Evolutionary conservation across 306 rosid genomes (phyloP).

Genomic region (Dalbergia cultrata): DNA sequence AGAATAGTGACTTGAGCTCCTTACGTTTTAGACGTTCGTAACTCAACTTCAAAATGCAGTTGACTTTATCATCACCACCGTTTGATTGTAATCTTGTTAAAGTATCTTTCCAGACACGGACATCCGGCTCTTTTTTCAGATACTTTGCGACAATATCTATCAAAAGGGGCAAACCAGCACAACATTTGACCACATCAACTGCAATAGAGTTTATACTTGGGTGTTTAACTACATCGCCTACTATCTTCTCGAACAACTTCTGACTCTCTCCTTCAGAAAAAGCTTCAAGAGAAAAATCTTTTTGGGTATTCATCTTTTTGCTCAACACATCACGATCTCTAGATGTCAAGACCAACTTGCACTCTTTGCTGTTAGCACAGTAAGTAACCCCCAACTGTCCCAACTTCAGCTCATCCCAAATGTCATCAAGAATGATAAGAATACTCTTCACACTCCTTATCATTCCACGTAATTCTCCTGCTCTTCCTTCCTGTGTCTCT

Average conservation of each 20-base stretch:
- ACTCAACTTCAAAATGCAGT: no score
- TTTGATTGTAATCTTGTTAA: not conserved
- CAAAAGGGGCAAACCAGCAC: not conserved
- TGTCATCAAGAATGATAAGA: conserved; percentile 34
- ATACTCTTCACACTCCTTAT: not conserved
- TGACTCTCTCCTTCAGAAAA: not conserved
- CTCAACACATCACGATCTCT: not conserved
- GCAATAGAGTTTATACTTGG: not conserved
- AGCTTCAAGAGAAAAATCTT: not conserved
- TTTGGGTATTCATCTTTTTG: not conserved
- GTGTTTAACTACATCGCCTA: not conserved
- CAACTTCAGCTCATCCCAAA: conserved; percentile 7
- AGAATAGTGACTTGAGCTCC: not conserved
- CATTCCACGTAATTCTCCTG: no score
- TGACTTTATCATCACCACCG: no score
- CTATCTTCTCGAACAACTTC: conserved; percentile 21
- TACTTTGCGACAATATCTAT: not conserved
- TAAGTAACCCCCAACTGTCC: conserved; percentile 5
- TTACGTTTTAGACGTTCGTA: not conserved
- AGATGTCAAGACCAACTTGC: not conserved
- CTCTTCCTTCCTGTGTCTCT: no score
- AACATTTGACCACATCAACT: not conserved
- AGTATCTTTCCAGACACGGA: not conserved
- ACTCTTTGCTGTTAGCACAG: conserved; percentile 26
- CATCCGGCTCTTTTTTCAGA: not conserved